phyloP scores from a whole-genome alignment of 2,329 filamentous ascomycete genomes.

The Neonectria magnoliae region DNA sequence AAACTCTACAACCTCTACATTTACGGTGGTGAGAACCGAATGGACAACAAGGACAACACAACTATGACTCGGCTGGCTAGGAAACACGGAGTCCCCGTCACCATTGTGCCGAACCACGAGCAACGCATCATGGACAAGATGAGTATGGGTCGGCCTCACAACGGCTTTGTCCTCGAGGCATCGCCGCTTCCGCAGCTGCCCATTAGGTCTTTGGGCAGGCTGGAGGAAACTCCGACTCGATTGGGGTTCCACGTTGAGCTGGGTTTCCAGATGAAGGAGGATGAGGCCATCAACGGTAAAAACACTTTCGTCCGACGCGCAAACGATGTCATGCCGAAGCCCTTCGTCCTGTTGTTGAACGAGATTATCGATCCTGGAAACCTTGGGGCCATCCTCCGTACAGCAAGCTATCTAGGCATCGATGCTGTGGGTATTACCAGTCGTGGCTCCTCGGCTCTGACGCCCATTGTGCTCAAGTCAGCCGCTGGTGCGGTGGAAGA shows the following conservation, averaged over 20 bases:
- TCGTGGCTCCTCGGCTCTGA: conserved; percentile 77
- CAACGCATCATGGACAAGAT: conserved; percentile 83
- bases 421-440: conserved; percentile 83
- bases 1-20: conserved; percentile 88
- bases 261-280: conserved; percentile 77
- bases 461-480: conserved; percentile 83
- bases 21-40: conserved; percentile 67
- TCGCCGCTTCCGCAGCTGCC: conserved; percentile 82
- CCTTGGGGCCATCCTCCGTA: conserved; percentile 87
- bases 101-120: conserved; percentile 67
- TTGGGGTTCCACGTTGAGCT: conserved; percentile 68
- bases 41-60: conserved; percentile 57
- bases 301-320: conserved; percentile 57
- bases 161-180: conserved; percentile 87
- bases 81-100: conserved; percentile 62
- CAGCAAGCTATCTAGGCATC: conserved; percentile 89
- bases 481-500: conserved; percentile 89
- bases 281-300: conserved; percentile 76
- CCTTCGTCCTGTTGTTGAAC: conserved; percentile 79
- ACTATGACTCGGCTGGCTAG: conserved; percentile 58
- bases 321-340: conserved; percentile 58
- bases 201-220: conserved; percentile 64
- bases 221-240: conserved; percentile 55
- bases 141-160: conserved; percentile 85
- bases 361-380: conserved; percentile 89